A percentile compares a stretch with the other conserved stretches of the same genome.
These are phyloP conservation scores for Dissoconium aciculare DNA, from an alignment of 2,329 filamentous ascomycete species.

Conservation along the genomic window DNA sequence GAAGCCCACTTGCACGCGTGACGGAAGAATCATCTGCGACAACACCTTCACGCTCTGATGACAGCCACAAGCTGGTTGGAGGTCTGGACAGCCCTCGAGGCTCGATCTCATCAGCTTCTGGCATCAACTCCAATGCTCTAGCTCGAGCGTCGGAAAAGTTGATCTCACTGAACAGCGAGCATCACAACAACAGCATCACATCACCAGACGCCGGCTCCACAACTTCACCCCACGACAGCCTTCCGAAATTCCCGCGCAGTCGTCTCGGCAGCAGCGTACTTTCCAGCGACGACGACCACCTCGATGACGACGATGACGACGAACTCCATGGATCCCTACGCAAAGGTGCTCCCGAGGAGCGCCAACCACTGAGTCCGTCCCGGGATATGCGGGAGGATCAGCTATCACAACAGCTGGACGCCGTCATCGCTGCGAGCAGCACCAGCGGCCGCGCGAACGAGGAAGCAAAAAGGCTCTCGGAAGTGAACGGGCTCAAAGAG, in stretches of 20 bases:
- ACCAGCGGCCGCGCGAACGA: conserved; percentile 6
- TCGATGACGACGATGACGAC: conserved; percentile 10
- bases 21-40: conserved; percentile 47
- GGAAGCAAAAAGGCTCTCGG: conserved; percentile 3
- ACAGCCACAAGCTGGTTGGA: conserved; percentile 8
- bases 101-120: neutral
- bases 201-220: neutral
- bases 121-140: too few species aligned
- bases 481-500: conserved; percentile 32
- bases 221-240: conserved; percentile 2
- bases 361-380: too few species aligned
- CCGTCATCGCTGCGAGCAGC: conserved; percentile 9
- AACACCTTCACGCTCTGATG: neutral
- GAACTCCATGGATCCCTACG: too few species aligned
- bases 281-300: conserved; percentile 12
- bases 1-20: conserved; percentile 59
- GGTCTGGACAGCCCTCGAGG: conserved; percentile 3
- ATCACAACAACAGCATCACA: neutral
- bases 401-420: neutral
- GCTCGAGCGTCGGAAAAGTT: neutral
- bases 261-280: conserved; percentile 12
- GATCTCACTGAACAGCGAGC: neutral
- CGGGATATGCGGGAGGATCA: neutral
- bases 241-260: conserved; percentile 9
- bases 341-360: too few species aligned